Base-by-base conservation (phyloP, 176 grass and related monocot genomes). In the Microstegium vimineum region DNA sequence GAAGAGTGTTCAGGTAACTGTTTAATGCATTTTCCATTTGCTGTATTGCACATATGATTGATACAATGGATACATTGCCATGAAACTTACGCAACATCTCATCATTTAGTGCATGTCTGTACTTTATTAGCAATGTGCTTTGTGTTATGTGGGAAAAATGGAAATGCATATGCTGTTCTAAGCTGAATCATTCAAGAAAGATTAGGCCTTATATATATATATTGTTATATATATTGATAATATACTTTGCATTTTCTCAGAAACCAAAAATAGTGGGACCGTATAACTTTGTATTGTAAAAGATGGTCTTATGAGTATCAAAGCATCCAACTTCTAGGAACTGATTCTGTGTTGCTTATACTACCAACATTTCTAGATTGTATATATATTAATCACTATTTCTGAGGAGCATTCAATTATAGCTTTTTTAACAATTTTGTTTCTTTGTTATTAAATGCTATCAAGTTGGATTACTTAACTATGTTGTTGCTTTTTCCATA, bases 1-100 rank as follows among this genome's bases (percentile, higher is more conserved):
- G 76, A 98, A 78, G 73, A 98, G 96, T 42, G 62, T 89, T 56
- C 82, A 98, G 96, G 96, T 95, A 93, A 80, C 76, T 74, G 33
- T 84, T 73, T 40, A 23, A 62, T 5, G 14, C 12, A 72, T 76
- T 87, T 86, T 42, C 32, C 34, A 14, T 64, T 28, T 81, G 18
- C 35, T 46, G 34, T 75, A 34, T 41, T 82, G 65, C 36, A n/a
- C n/a, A n/a, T n/a, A n/a, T n/a, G n/a, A n/a, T 66, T 82, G 46
- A 90, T 77, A n/a, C n/a, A n/a, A n/a, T n/a, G n/a, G n/a, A n/a
- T n/a, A 75, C 10, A 69, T 49, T 57, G 18, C 6, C 46, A 56
- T 38, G 46, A 38, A n/a, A 25, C 33, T 57, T 59, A 38, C 0
- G n/a, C 3, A 38, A 54, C 6, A 61, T 78, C 36, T 85, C 23